Conservation (phyloP, 331 rosid genomes). For the Quercus lobata region DNA sequence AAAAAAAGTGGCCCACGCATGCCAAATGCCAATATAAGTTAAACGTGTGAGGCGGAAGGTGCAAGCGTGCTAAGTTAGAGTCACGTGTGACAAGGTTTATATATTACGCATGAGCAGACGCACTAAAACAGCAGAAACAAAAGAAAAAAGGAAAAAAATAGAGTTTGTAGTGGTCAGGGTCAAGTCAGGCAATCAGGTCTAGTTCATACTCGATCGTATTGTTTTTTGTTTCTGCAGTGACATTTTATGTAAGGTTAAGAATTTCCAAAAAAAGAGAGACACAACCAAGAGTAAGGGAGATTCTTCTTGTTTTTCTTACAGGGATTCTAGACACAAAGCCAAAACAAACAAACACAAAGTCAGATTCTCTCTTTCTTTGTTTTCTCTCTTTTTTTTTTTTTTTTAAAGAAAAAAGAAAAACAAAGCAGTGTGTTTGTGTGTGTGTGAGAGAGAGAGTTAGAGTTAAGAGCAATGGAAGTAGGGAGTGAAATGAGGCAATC, state of each 20-base stretch:
- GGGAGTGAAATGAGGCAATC: constrained; percentile 55
- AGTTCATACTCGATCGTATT: constrained; percentile 2
- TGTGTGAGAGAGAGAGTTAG: constrained; percentile 21
- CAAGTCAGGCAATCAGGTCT: constrained; percentile 13
- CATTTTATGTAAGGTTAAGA: too few relatives aligned
- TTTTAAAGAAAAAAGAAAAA: not conserved
- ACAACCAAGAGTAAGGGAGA: constrained; percentile 21
- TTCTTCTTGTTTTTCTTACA: not conserved
- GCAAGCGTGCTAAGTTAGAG: constrained; percentile 19
- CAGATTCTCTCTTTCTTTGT: too few relatives aligned
- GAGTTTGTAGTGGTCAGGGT: constrained; percentile 19
- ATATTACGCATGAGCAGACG: constrained; percentile 37
- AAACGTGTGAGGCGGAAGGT: constrained; percentile 17
- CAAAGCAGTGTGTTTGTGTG: constrained; percentile 6
- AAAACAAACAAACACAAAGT: too few relatives aligned
- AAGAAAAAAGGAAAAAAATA: not conserved
- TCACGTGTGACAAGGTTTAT: constrained; percentile 71
- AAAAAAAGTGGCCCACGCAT: constrained; percentile 67
- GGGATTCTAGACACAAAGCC: constrained; percentile 3
- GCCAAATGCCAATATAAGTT: constrained; percentile 46
- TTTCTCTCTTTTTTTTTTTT: too few relatives aligned
- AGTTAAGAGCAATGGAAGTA: constrained; percentile 52
- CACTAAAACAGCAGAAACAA: constrained; percentile 9
- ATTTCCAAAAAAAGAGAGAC: constrained; percentile 9
- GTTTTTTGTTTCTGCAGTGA: not conserved